These are phyloP conservation scores for Barnettozyma vustinii DNA, from an alignment of 805 yeast genomes.

Conservation along the genomic window DNA sequence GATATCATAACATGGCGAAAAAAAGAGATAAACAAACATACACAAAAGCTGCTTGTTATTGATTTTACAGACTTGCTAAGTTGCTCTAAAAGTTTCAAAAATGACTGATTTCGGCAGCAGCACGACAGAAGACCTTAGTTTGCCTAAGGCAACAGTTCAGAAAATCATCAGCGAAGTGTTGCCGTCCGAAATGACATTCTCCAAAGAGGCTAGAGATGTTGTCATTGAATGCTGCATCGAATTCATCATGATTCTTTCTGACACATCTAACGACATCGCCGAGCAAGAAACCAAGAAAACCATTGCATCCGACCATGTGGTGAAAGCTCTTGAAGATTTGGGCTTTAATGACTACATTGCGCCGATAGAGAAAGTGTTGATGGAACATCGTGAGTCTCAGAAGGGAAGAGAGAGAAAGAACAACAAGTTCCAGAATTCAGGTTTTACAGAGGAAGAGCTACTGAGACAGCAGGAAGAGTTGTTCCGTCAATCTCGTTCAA, in stretches of 20 bases:
- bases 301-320: constrained; percentile 92
- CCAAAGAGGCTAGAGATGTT: constrained; percentile 92
- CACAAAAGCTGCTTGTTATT: background rate
- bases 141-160: constrained; percentile 84
- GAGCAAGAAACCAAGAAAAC: constrained; percentile 95
- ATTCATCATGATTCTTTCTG: constrained; percentile 89
- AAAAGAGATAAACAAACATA: background rate
- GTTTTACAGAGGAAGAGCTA: constrained; percentile 87
- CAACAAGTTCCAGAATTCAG: constrained; percentile 89
- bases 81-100: background rate
- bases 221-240: constrained; percentile 94
- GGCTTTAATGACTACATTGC: constrained; percentile 85
- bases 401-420: constrained; percentile 88
- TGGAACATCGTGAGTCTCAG: constrained; percentile 81
- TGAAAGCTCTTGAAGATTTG: constrained; percentile 79
- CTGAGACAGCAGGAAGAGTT: constrained; percentile 89
- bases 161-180: constrained; percentile 87
- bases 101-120: constrained; percentile 21
- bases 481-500: constrained; percentile 70
- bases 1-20: background rate
- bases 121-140: constrained; percentile 34
- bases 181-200: constrained; percentile 81
- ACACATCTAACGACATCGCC: constrained; percentile 93
- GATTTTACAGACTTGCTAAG: background rate
- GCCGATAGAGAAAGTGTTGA: constrained; percentile 70